Evolutionary conservation across 2,329 filamentous ascomycete species (phyloP).

Genomic region (Cladophialophora exuberans): DNA sequence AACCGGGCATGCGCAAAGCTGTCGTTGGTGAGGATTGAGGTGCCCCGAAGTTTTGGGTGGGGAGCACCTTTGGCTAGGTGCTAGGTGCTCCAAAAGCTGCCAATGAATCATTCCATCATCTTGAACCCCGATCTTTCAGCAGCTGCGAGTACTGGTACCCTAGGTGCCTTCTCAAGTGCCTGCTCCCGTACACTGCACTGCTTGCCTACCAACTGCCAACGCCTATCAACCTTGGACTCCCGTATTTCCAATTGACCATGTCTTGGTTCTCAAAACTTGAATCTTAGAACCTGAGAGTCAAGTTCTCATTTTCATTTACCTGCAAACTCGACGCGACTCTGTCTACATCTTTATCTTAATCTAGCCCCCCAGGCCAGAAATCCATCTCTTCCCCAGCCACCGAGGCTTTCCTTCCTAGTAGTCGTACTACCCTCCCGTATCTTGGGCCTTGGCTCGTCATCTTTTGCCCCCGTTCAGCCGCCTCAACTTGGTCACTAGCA

Average conservation of each 20-base stretch:
- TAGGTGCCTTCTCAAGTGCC: too few species aligned
- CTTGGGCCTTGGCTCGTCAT: constrained; percentile 16
- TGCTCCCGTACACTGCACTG: constrained; percentile 6
- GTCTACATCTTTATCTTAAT: constrained; percentile 2
- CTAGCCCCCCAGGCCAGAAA: not conserved
- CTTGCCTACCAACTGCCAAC: constrained; percentile 4
- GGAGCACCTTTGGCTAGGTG: not conserved
- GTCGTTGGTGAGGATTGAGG: not conserved
- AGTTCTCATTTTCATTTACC: constrained; percentile 9
- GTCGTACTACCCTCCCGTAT: constrained; percentile 6
- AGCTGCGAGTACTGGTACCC: too few species aligned
- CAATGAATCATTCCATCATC: not conserved
- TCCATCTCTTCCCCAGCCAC: constrained; percentile 17
- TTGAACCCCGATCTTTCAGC: constrained; percentile 12
- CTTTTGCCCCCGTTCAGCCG: constrained; percentile 19
- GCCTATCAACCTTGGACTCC: constrained; percentile 15
- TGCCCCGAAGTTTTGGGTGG: not conserved
- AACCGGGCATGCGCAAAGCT: constrained; percentile 12
- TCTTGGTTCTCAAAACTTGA: too few species aligned
- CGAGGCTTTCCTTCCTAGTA: not conserved
- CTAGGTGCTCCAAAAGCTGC: not conserved
- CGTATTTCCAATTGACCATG: too few species aligned
- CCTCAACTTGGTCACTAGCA: constrained; percentile 12
- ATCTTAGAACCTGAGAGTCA: constrained; percentile 1
- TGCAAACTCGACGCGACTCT: constrained; percentile 14